Evolutionary conservation across 257 asterid species (phyloP), one percentile per base, ranked within the genome.

Genomic region (Plantago ovata): DNA sequence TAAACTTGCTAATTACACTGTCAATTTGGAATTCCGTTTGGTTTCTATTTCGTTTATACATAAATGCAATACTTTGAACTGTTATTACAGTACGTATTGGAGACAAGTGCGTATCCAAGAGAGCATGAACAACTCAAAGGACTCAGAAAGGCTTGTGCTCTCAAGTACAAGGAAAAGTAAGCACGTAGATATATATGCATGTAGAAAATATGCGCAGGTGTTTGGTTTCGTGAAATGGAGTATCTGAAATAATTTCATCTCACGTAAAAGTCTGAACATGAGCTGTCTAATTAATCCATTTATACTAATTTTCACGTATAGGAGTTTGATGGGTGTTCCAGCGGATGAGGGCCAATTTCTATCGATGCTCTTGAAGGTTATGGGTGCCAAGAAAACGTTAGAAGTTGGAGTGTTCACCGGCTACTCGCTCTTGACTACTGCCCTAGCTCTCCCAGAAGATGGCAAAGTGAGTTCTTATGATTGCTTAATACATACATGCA

Each of bases 391-490:
- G 52, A 81, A 81, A 60, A 75, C 87, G 0, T 67, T 78, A 4
- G 85, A 81, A 56, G 63, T 81, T 44, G 89, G 90, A 36, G 86
- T 82, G 13, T 82, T 74, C 22, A 82, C 90, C 11, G 86, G 90
- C 13, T 82, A 79, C 59, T 82, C 90, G 7, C 84, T 82, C 1
- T 79, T 82, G 4, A 48, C 86, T 1, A 74, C 90, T 50, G 86
- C 86, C 22, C 81, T 82, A 9, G 81, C 86, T 47, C 80, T 76
- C 57, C 89, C 86, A 0, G 67, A 74, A 0, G 80, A 82, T 61
- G 89, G 74, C 56, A 69, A 76, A 62, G 84, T 79, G 67, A 36
- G 45, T 33, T 0, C 0, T 53, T 22, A 21, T 36, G 6, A 21
- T 9, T 43, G 33, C 15, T 50, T n/a, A n/a, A n/a, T n/a, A n/a